Conservation (phyloP, 495 filamentous ascomycete species). For the Corynascus novoguineensis region DNA sequence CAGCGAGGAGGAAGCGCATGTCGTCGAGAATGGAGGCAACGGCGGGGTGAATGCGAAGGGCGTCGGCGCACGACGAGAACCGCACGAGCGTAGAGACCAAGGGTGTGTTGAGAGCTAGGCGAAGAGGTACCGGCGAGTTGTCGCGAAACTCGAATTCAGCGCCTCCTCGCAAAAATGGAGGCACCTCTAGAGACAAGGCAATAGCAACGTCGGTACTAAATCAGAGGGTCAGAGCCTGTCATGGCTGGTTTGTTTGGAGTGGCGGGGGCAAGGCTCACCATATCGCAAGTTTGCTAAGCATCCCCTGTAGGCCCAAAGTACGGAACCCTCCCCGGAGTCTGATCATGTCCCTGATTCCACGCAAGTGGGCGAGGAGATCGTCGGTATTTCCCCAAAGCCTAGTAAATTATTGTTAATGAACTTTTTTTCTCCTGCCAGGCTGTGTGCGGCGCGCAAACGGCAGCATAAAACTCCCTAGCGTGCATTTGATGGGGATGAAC, state of each 20-base stretch:
- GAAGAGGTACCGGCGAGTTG: constrained; percentile 23
- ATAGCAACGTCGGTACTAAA: constrained; percentile 31
- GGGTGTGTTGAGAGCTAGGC: constrained; percentile 35
- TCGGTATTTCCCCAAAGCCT: constrained; percentile 32
- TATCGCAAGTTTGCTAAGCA: constrained; percentile 37
- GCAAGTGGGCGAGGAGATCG: constrained; percentile 30
- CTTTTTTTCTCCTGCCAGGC: background rate
- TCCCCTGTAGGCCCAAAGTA: constrained; percentile 32
- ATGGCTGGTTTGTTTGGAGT: background rate
- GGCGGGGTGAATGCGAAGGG: constrained; percentile 27
- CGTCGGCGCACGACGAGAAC: constrained; percentile 29
- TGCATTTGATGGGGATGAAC: background rate
- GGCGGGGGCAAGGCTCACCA: constrained; percentile 23
- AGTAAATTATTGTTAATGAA: background rate
- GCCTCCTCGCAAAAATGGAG: constrained; percentile 25
- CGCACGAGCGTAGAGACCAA: constrained; percentile 24
- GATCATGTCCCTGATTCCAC: constrained; percentile 35
- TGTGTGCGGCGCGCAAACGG: background rate
- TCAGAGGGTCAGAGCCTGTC: background rate
- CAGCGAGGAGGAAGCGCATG: constrained; percentile 31
- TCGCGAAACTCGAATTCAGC: constrained; percentile 32
- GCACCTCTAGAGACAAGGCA: constrained; percentile 30
- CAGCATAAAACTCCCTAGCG: background rate
- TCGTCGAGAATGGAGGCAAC: constrained; percentile 38
- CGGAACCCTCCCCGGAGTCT: constrained; percentile 32